These are phyloP conservation scores for Cystofilobasidium macerans DNA, from an alignment of 768 basidiomycete species.

Conservation along the genomic window DNA sequence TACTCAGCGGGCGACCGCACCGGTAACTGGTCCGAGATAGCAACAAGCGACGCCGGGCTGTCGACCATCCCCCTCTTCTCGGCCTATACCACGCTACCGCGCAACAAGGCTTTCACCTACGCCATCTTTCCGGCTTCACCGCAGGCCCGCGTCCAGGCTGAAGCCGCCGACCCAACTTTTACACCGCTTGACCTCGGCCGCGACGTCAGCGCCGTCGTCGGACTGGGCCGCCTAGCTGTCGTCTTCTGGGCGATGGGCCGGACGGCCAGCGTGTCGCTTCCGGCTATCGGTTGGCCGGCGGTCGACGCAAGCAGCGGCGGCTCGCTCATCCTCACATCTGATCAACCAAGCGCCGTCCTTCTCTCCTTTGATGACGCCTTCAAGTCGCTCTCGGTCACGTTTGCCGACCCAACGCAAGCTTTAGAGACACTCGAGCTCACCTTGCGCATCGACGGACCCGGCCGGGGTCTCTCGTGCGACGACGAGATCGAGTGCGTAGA, in stretches of 20 bases:
- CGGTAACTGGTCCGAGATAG: conserved; percentile 54
- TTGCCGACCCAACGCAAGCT: conserved; percentile 58
- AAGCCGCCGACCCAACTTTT: conserved; percentile 12
- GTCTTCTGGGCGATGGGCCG: conserved; percentile 44
- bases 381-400: conserved; percentile 43
- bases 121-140: conserved; percentile 49
- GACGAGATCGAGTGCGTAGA: not conserved
- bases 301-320: conserved; percentile 39
- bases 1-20: conserved; percentile 44
- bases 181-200: not conserved
- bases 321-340: conserved; percentile 44
- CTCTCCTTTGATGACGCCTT: conserved; percentile 44
- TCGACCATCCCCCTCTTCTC: conserved; percentile 54
- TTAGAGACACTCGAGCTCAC: conserved; percentile 22
- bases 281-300: conserved; percentile 38
- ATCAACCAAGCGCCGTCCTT: conserved; percentile 35
- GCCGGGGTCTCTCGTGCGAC: not conserved
- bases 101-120: conserved; percentile 43
- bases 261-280: conserved; percentile 47
- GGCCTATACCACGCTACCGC: conserved; percentile 47
- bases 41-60: conserved; percentile 53
- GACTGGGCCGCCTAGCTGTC: conserved; percentile 37
- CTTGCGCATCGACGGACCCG: not conserved
- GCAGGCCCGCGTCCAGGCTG: conserved; percentile 26
- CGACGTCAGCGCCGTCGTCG: conserved; percentile 37